Conservation (phyloP, 2,329 filamentous ascomycete species). For the Ceratocystis harringtonii region DNA sequence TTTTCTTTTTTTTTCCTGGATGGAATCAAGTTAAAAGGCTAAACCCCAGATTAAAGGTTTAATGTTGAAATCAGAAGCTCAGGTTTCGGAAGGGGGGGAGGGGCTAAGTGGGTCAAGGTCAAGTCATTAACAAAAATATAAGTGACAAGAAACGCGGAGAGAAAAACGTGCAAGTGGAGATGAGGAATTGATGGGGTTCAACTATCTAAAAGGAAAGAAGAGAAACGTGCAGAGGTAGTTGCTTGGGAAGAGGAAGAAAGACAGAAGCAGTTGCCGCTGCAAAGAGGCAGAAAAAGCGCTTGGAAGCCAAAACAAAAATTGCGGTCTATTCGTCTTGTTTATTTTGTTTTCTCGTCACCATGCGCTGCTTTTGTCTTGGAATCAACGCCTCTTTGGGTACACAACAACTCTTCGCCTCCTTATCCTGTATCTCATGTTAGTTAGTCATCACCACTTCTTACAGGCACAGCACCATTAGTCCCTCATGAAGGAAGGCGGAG, state of each 20-base stretch:
- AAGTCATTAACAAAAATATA: not conserved
- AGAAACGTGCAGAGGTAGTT: not conserved
- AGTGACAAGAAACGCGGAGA: not conserved
- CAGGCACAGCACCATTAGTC: not conserved
- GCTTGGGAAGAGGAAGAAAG: not conserved
- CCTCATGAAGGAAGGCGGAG: not conserved
- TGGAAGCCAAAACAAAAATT: too few relatives aligned
- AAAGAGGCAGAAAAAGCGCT: too few relatives aligned
- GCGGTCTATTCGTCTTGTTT: too few relatives aligned
- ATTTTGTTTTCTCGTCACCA: too few relatives aligned
- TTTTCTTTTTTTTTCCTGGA: too few relatives aligned
- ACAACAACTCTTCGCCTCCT: not conserved
- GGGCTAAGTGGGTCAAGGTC: constrained; percentile 2
- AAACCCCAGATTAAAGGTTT: not conserved
- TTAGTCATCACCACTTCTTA: not conserved
- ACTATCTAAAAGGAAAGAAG: not conserved
- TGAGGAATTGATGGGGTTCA: not conserved
- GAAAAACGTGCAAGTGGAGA: not conserved
- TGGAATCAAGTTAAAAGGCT: not conserved
- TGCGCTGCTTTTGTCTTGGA: too few relatives aligned
- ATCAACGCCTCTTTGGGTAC: too few relatives aligned
- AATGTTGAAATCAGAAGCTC: not conserved
- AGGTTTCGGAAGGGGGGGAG: not conserved
- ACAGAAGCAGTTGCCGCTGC: too few relatives aligned
- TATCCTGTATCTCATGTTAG: not conserved